phyloP scores from a whole-genome alignment of 352 stramenopile genomes.

The Peronospora tabacina region DNA sequence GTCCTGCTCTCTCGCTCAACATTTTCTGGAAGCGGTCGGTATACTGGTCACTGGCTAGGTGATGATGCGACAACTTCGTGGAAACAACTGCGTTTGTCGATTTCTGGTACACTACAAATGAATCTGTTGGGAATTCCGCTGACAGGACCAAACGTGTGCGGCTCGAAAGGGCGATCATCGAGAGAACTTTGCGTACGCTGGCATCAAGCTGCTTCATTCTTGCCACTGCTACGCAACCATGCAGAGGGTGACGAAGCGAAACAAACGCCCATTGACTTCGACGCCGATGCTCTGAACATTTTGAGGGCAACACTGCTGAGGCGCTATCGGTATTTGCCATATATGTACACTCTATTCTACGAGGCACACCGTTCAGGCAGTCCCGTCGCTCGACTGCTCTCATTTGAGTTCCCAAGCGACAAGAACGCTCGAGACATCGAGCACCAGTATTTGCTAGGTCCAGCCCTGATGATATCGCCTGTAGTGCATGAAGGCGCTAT shows the following conservation, averaged over 20 bases:
- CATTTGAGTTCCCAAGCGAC: constrained; percentile 61
- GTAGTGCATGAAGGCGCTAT: constrained; percentile 62
- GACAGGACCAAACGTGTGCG: constrained; percentile 60
- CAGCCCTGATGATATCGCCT: constrained; percentile 70
- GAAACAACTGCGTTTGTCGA: constrained; percentile 68
- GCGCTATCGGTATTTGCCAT: constrained; percentile 73
- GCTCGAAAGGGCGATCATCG: constrained; percentile 34
- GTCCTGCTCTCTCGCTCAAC: constrained; percentile 64
- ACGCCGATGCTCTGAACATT: constrained; percentile 54
- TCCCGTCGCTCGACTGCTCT: constrained; percentile 46
- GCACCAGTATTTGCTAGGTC: constrained; percentile 64
- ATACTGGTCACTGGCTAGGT: constrained; percentile 53
- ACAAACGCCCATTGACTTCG: constrained; percentile 64
- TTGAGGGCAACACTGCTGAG: constrained; percentile 48
- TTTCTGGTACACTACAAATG: constrained; percentile 65
- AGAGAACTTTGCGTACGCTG: constrained; percentile 76
- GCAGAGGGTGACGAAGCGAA: constrained; percentile 26
- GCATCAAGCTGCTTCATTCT: constrained; percentile 73
- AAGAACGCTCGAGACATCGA: constrained; percentile 34
- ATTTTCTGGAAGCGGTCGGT: constrained; percentile 56
- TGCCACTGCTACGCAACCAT: constrained; percentile 76
- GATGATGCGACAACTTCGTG: constrained; percentile 51
- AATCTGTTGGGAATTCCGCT: constrained; percentile 73
- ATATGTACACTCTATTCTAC: constrained; percentile 82
- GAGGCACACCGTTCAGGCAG: constrained; percentile 37